Percentiles rank a stretch among this genome's conserved stretches.
These are phyloP conservation scores for Monilinia polystroma DNA, from an alignment of 2,329 filamentous ascomycete genomes.

Conservation along the genomic window DNA sequence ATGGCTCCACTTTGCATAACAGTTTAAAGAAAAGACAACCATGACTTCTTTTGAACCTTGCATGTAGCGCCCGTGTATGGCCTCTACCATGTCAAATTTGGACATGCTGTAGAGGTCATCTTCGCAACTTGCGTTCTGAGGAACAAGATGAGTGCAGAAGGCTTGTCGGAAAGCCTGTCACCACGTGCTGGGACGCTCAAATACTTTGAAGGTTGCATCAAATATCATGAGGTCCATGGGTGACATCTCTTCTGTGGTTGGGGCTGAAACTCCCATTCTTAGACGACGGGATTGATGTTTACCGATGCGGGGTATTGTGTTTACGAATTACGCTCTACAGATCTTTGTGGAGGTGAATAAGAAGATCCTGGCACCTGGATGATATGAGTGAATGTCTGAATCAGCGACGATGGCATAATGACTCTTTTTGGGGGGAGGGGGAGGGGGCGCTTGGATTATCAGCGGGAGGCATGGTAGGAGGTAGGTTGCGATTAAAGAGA, in stretches of 20 bases:
- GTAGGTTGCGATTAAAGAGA: no score
- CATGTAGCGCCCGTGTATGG: neutral
- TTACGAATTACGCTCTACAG: no score
- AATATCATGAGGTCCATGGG: no score
- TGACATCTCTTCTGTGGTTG: no score
- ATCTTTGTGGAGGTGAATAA: neutral
- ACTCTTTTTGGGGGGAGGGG: neutral
- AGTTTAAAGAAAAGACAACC: neutral
- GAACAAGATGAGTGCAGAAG: neutral
- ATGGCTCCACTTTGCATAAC: neutral
- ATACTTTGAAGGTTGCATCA: neutral
- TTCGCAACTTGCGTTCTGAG: neutral
- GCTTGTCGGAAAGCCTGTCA: neutral
- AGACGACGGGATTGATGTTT: no score
- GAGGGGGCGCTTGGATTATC: neutral
- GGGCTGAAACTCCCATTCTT: no score
- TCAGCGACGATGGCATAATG: no score
- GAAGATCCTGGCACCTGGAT: neutral
- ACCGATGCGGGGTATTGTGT: no score
- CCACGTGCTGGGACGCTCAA: neutral
- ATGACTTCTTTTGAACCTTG: no score
- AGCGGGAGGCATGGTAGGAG: neutral
- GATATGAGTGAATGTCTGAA: neutral
- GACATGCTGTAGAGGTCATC: neutral
- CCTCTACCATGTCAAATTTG: neutral